These are phyloP conservation scores for Suillus luteus DNA, from an alignment of 768 basidiomycete species.

Conservation along the genomic window DNA sequence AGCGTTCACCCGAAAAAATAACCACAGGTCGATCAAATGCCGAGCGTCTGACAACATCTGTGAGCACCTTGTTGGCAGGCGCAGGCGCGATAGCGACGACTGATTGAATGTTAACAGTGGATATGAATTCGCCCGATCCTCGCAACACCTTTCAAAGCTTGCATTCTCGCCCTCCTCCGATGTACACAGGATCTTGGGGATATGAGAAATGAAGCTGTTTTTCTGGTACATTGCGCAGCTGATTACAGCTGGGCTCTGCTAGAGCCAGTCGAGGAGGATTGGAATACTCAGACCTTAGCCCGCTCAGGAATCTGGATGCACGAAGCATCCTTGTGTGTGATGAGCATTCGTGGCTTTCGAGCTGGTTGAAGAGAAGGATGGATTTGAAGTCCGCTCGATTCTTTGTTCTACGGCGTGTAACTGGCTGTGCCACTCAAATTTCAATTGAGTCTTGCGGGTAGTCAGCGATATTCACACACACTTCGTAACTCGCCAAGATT, in stretches of 20 bases:
- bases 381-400: background rate
- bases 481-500: background rate
- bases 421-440: background rate
- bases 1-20: background rate
- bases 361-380: background rate
- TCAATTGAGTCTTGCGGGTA: background rate
- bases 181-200: background rate
- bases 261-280: background rate
- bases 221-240: background rate
- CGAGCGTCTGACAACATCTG: background rate
- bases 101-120: background rate
- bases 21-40: background rate
- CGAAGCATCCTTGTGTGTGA: background rate
- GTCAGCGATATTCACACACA: background rate
- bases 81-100: constrained; percentile 1
- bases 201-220: background rate
- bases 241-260: background rate
- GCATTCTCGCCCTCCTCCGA: background rate
- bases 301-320: background rate
- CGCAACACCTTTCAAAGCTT: background rate
- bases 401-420: background rate
- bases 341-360: constrained; percentile 1
- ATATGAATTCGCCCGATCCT: background rate
- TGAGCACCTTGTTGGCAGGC: background rate
- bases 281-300: constrained; percentile 1